phyloP scores from a whole-genome alignment of 768 basidiomycete species.

The Saitozyma sp. region DNA sequence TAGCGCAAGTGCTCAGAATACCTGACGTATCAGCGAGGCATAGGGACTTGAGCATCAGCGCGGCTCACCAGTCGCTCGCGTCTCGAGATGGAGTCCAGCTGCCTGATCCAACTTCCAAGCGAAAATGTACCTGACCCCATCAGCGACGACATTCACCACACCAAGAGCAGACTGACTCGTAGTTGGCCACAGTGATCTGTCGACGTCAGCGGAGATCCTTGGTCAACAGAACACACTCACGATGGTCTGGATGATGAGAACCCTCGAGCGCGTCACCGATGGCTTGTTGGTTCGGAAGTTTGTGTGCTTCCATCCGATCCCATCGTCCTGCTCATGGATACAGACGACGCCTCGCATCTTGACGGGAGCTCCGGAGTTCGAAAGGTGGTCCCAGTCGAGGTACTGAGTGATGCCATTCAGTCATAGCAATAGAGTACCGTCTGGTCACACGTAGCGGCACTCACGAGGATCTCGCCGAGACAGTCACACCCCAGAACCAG shows the following conservation, averaged over 20 bases:
- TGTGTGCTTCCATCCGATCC: conserved; percentile 45
- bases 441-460: conserved; percentile 14
- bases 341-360: conserved; percentile 35
- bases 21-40: no score
- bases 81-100: no score
- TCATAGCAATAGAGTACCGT: conserved; percentile 4
- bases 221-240: background rate
- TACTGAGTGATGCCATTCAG: conserved; percentile 13
- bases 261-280: conserved; percentile 32
- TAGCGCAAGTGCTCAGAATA: no score
- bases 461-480: no score
- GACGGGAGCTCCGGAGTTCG: conserved; percentile 15
- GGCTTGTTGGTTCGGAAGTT: conserved; percentile 40
- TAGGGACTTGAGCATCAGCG: no score
- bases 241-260: conserved; percentile 45
- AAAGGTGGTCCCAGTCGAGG: conserved; percentile 25
- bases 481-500: no score
- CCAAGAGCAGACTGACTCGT: conserved; percentile 13
- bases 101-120: no score
- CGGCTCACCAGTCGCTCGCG: no score
- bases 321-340: conserved; percentile 49
- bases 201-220: background rate
- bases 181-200: conserved; percentile 42
- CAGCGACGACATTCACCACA: conserved; percentile 15
- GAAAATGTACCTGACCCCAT: background rate